phyloP scores from a whole-genome alignment of 208 protist species.

The Trypanosomatidae sp. region DNA sequence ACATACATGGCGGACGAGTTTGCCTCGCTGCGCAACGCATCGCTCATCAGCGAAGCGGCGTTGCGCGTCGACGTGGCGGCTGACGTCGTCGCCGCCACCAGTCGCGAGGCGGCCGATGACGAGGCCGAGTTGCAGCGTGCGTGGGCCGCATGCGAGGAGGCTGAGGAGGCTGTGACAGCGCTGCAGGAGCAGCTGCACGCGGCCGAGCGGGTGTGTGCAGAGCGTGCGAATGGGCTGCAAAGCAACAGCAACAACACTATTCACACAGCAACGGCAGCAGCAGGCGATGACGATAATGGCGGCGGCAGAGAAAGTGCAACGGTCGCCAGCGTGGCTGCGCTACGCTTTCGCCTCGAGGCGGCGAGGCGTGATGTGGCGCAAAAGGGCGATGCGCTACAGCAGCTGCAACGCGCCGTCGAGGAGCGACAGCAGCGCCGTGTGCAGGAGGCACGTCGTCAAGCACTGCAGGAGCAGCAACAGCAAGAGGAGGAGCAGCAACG shows the following conservation, averaged over 20 bases:
- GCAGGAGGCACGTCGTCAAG: not conserved
- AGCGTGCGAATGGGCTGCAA: conserved; percentile 2
- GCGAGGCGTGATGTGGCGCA: not conserved
- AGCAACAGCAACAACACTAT: not conserved
- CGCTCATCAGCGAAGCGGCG: conserved; percentile 25
- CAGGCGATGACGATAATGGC: too few species aligned
- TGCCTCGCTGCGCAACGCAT: conserved; percentile 11
- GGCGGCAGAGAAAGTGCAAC: too few species aligned
- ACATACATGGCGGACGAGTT: conserved; percentile 33
- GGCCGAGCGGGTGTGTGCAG: conserved; percentile 2
- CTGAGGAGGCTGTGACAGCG: conserved; percentile 8
- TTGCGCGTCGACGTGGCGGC: conserved; percentile 41
- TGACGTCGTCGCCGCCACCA: conserved; percentile 16
- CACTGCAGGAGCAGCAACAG: not conserved
- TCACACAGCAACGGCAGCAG: not conserved
- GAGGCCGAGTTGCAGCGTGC: conserved; percentile 17
- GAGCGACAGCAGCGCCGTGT: not conserved
- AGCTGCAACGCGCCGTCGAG: not conserved
- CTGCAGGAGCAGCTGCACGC: conserved; percentile 10
- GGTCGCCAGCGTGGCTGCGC: too few species aligned
- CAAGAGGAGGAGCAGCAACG: not conserved
- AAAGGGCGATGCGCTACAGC: not conserved
- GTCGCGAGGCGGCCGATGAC: conserved; percentile 19
- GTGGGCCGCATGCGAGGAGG: conserved; percentile 21
- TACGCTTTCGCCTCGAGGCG: not conserved